Evolutionary conservation across 2,329 filamentous ascomycete genomes (phyloP).

Genomic region (Talaromyces sp.): DNA sequence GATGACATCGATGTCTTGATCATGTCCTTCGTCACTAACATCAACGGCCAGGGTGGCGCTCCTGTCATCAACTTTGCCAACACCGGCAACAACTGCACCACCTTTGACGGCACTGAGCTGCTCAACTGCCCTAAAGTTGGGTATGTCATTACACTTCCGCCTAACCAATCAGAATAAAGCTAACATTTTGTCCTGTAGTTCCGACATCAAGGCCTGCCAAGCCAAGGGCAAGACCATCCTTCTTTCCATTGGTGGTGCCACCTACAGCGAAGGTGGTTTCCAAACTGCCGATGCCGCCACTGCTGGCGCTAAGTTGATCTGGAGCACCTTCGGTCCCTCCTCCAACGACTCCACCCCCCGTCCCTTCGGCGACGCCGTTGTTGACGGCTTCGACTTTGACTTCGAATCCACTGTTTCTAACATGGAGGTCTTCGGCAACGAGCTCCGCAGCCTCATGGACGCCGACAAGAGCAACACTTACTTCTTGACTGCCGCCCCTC

Average conservation of each 20-base stretch:
- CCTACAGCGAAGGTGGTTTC: constrained; percentile 66
- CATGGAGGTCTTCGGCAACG: constrained; percentile 56
- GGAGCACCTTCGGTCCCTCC: constrained; percentile 65
- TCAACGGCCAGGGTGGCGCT: constrained; percentile 47
- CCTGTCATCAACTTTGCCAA: constrained; percentile 61
- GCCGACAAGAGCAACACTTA: constrained; percentile 47
- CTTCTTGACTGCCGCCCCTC: constrained; percentile 61
- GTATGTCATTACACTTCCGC: constrained; percentile 36
- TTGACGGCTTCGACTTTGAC: constrained; percentile 76
- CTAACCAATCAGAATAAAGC: background rate
- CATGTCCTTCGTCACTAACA: constrained; percentile 2
- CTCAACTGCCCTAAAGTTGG: constrained; percentile 61
- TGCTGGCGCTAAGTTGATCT: constrained; percentile 57
- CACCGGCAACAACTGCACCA: constrained; percentile 56
- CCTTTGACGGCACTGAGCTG: constrained; percentile 54
- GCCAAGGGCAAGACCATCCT: constrained; percentile 63
- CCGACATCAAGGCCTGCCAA: constrained; percentile 57
- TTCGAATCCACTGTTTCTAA: constrained; percentile 59
- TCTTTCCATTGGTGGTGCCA: constrained; percentile 66
- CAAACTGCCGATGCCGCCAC: constrained; percentile 47
- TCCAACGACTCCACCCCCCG: constrained; percentile 46
- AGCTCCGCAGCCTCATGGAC: constrained; percentile 54
- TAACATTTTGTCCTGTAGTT: constrained; percentile 22
- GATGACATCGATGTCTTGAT: constrained; percentile 20
- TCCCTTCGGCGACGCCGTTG: constrained; percentile 60